Evolutionary conservation across 345 rosid genomes (phyloP).

Genomic region (Arabidopsis arenosa): DNA sequence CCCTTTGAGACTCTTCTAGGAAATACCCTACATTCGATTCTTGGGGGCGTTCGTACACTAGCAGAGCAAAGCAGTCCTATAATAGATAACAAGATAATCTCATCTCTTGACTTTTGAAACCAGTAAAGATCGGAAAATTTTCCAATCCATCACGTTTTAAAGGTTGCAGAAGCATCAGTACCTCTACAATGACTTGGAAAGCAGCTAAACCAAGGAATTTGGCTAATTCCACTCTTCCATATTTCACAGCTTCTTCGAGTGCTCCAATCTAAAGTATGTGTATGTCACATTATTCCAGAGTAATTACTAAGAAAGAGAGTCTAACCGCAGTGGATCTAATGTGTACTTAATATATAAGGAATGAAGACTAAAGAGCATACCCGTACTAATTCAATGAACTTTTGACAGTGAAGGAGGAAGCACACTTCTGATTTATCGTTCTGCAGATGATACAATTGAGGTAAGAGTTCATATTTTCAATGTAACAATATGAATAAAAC

Average conservation of each 20-base stretch:
- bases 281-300: background rate
- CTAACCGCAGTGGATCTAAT: background rate
- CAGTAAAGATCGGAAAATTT: background rate
- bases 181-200: conserved; percentile 73
- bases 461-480: conserved; percentile 33
- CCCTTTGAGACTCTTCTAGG: conserved; percentile 72
- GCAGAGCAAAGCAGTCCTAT: conserved; percentile 83
- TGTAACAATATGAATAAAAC: background rate
- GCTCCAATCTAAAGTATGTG: conserved; percentile 60
- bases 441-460: conserved; percentile 51
- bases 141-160: background rate
- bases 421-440: conserved; percentile 82
- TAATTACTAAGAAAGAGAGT: background rate
- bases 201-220: conserved; percentile 60
- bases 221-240: conserved; percentile 75
- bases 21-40: conserved; percentile 74
- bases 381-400: conserved; percentile 91
- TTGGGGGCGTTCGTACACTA: conserved; percentile 75
- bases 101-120: background rate
- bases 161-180: conserved; percentile 37
- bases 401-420: conserved; percentile 89
- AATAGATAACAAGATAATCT: background rate
- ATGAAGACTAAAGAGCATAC: conserved; percentile 47
- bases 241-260: conserved; percentile 76
- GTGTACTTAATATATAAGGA: background rate